Conservation (phyloP, 768 basidiomycete species). For the Psilocybe azurescens region DNA sequence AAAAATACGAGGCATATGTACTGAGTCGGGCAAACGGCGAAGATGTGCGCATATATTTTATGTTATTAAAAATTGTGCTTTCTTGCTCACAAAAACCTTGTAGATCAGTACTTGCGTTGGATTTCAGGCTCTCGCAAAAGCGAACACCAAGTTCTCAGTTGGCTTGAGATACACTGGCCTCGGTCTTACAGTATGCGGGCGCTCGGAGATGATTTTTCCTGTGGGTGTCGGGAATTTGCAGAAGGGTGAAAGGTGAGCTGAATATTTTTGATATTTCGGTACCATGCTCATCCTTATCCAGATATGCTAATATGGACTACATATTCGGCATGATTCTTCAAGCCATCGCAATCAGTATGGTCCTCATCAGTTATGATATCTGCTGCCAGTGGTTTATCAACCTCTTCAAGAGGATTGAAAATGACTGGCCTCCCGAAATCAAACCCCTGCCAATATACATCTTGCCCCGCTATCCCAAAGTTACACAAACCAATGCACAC, state of each 20-base stretch:
- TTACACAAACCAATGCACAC: conserved; percentile 34
- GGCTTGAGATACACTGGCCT: conserved; percentile 6
- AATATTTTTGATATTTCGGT: neutral
- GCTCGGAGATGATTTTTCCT: conserved; percentile 9
- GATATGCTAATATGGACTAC: conserved; percentile 23
- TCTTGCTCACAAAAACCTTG: neutral
- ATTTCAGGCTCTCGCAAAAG: conserved; percentile 11
- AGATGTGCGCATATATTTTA: neutral
- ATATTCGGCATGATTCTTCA: conserved; percentile 5
- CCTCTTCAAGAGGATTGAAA: conserved; percentile 14
- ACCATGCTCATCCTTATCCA: neutral
- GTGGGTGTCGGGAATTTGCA: conserved; percentile 7
- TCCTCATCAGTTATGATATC: conserved; percentile 28
- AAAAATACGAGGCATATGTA: conserved; percentile 7
- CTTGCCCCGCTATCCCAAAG: conserved; percentile 32
- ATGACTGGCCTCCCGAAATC: neutral
- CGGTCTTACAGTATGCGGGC: neutral
- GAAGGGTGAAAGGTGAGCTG: conserved; percentile 11
- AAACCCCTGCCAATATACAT: neutral
- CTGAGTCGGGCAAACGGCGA: neutral
- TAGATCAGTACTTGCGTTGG: conserved; percentile 14
- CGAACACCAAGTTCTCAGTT: neutral
- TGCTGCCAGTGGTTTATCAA: conserved; percentile 21
- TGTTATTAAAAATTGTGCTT: neutral
- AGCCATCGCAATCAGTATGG: neutral